Evolutionary conservation across 2,329 filamentous ascomycete genomes (phyloP).

Genomic region (Coniochaeta prunicola): DNA sequence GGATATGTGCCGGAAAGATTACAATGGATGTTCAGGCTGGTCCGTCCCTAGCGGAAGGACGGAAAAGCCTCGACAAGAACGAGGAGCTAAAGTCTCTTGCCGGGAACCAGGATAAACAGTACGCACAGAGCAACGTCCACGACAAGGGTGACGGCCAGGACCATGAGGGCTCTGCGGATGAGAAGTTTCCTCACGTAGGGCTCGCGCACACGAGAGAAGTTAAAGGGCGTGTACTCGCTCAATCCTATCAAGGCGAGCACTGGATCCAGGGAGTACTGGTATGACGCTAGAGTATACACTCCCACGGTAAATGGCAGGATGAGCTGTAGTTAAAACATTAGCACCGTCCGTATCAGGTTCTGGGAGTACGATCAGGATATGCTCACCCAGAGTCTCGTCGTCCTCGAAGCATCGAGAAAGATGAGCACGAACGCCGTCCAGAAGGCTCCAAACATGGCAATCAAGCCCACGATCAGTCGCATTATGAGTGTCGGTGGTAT

Average conservation of each 20-base stretch:
- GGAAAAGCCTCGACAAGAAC: neutral
- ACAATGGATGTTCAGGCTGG: too few species aligned
- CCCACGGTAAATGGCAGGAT: constrained; percentile 90
- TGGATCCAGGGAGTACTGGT: constrained; percentile 94
- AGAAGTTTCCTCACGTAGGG: constrained; percentile 85
- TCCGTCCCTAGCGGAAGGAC: constrained; percentile 1
- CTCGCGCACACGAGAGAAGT: constrained; percentile 80
- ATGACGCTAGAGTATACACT: constrained; percentile 80
- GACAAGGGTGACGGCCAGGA: constrained; percentile 66
- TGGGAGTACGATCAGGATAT: neutral
- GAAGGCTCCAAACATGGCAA: constrained; percentile 84
- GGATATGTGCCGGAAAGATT: constrained; percentile 4
- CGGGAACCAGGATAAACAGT: constrained; percentile 91
- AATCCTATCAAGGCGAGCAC: constrained; percentile 80
- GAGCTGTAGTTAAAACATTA: constrained; percentile 28
- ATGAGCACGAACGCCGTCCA: constrained; percentile 94
- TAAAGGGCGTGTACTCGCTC: constrained; percentile 96
- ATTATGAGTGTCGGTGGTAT: constrained; percentile 86
- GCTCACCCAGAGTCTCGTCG: constrained; percentile 78
- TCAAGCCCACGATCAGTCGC: constrained; percentile 75
- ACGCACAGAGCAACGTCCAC: constrained; percentile 77
- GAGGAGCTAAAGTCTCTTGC: constrained; percentile 59
- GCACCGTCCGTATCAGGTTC: constrained; percentile 3
- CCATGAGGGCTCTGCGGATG: constrained; percentile 74
- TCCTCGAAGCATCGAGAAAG: constrained; percentile 71